Evolutionary conservation across 208 protist genomes (phyloP), one percentile per base, ranked within the genome.

Genomic region (Acanthamoeba culbertsoni): DNA sequence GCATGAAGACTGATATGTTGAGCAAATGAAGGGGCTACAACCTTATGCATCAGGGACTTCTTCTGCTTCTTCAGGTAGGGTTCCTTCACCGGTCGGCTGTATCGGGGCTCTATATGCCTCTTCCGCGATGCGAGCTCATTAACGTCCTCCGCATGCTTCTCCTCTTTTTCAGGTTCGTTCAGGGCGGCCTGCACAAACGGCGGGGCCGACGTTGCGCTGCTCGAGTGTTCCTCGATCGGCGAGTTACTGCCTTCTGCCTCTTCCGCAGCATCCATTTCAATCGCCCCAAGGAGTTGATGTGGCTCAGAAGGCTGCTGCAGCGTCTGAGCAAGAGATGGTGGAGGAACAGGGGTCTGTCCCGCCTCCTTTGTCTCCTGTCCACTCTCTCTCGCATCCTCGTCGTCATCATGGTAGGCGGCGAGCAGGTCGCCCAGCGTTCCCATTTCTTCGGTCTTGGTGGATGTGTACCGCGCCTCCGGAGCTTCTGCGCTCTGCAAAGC

Each of bases 31-130:
- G 6, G 0, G 35, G 63, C 4, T 6, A 8, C 16, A 16, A 77
- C 65, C 65, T 77, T 77, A 26, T 35, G 33, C 65, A 77, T 77
- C 35, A 77, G 65, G 18, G 65, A 77, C 65, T 77, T 77, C 65
- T 77, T 77, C 33, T 77, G 65, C 40, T 77, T 77, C 65, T 77
- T 77, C 35, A 37, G 28, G 65, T 77, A 43, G 31, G 65, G 65
- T 26, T 77, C 65, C 18, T 37, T 35, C 16, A 37, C 35, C 18
- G 28, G 65, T 6, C 33, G 23, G 40, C 45, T 45, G 65, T 8
- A 7, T 20, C 33, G 65, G 1, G 31, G 1, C 65, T 77, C 65
- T 20, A 77, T 8, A 8, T 8, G 65, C 33, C 65, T 28, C 65
- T 77, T 77, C 35, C 65, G 65, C 14, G 23, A 37, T 37, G 33